phyloP scores from a whole-genome alignment of 2,329 filamentous ascomycete genomes.

The Hyphodiscus sp. region DNA sequence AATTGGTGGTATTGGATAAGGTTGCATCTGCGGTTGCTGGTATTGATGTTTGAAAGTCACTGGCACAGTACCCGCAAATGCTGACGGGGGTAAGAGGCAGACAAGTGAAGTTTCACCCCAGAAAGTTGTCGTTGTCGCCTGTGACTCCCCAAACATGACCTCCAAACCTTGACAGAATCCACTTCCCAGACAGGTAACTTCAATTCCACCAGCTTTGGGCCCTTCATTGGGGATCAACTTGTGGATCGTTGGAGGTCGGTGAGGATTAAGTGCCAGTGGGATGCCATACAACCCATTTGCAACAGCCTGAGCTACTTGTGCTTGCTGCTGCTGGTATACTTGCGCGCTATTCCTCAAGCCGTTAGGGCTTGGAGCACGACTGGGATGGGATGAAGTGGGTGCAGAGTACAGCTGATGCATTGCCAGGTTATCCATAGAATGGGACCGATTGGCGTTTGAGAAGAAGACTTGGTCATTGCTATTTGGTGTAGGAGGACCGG shows the following conservation, averaged over 20 bases:
- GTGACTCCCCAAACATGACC: conserved; percentile 73
- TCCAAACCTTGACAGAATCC: conserved; percentile 74
- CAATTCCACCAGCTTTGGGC: conserved; percentile 74
- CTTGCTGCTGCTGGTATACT: conserved; percentile 36
- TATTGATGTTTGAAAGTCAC: conserved; percentile 52
- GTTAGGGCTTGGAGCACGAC: conserved; percentile 70
- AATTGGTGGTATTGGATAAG: conserved; percentile 36
- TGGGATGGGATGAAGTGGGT: conserved; percentile 65
- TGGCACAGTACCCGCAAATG: conserved; percentile 50
- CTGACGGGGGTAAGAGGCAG: conserved; percentile 54
- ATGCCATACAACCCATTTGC: conserved; percentile 44
- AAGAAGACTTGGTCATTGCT: conserved; percentile 55
- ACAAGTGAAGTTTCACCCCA: conserved; percentile 59
- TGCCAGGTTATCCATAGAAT: conserved; percentile 59
- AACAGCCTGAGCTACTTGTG: conserved; percentile 42
- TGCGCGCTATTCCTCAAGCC: conserved; percentile 41
- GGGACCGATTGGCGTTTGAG: conserved; percentile 49
- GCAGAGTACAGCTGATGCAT: conserved; percentile 64
- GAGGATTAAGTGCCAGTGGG: conserved; percentile 42
- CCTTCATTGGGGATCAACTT: conserved; percentile 81
- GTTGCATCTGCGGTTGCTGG: conserved; percentile 39
- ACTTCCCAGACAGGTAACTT: conserved; percentile 78
- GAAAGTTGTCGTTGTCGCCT: conserved; percentile 56
- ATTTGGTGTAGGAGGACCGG: conserved; percentile 60
- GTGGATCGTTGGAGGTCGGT: conserved; percentile 61